phyloP scores from a whole-genome alignment of 2,329 filamentous ascomycete species.

The Lachnellula willkommii region DNA sequence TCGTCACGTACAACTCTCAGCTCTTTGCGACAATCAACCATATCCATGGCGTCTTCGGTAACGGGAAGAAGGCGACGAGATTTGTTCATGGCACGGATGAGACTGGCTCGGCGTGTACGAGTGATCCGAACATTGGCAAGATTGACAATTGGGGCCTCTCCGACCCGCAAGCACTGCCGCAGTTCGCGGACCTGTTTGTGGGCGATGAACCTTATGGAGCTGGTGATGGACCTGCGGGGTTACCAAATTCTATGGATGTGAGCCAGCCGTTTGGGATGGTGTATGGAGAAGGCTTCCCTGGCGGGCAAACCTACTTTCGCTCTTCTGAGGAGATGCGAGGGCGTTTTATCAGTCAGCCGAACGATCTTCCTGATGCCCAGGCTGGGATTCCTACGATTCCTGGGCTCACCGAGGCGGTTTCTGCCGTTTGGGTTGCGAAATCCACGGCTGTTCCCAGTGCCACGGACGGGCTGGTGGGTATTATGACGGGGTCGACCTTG shows the following conservation, averaged over 20 bases:
- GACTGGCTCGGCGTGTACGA: slow-evolving; percentile 70
- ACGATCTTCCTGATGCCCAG: slow-evolving; percentile 55
- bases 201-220: slow-evolving; percentile 71
- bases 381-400: slow-evolving; percentile 73
- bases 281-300: slow-evolving; percentile 80
- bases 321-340: slow-evolving; percentile 69
- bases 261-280: slow-evolving; percentile 80
- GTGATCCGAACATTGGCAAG: slow-evolving; percentile 71
- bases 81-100: slow-evolving; percentile 82
- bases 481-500: slow-evolving; percentile 76
- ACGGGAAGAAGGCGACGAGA: slow-evolving; percentile 66
- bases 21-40: slow-evolving; percentile 74
- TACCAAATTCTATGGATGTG: slow-evolving; percentile 84
- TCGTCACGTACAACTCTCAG: slow-evolving; percentile 81
- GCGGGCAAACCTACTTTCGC: slow-evolving; percentile 75
- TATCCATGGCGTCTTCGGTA: slow-evolving; percentile 71
- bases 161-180: slow-evolving; percentile 68
- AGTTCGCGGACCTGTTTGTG: slow-evolving; percentile 72
- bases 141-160: slow-evolving; percentile 77
- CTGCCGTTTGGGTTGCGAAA: slow-evolving; percentile 86
- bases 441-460: slow-evolving; percentile 63
- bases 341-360: slow-evolving; percentile 62
- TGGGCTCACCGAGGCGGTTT: slow-evolving; percentile 64
- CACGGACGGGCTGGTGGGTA: slow-evolving; percentile 73
- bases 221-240: slow-evolving; percentile 70